Base-by-base conservation (phyloP, 225 moss, liverwort and hornwort genomes). In the Lunularia cruciata region DNA sequence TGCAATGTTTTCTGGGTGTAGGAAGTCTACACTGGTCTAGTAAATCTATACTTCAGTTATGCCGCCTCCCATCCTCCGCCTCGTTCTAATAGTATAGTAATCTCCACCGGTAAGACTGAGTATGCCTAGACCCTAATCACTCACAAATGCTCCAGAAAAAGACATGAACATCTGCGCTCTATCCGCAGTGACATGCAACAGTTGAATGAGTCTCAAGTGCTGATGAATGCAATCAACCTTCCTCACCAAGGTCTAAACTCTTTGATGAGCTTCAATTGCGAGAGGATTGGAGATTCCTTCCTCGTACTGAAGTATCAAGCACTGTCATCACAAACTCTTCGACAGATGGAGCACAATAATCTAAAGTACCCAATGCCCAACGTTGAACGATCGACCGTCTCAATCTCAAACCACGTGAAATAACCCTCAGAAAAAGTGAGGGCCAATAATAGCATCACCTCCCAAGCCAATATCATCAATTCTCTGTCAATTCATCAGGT, bases 141-240 rank as follows among this genome's bases (percentile, higher is more conserved):
- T 38, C 13, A 37, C 38, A 61, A 25, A 40, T 61, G 61, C 61
- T 61, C 61, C 63, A 46, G 63, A 64, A 46, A n/a, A n/a, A n/a
- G n/a, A 64, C 45, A 64, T 46, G 46, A 31, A 64, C 45, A 64
- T 46, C 63, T 64, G 46, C 27, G 63, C 63, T 46, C 63, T 64
- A 28, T 46, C 45, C 46, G 63, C 25, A 2, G 63, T 46, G 42
- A 64, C 42, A 46, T 46, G 30, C 28, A 64, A 64, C 30, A 14
- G 28, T 64, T 16, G 16, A 63, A 46, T 43, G 30, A 64, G 15
- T 31, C 27, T 8, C 46, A 64, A 64, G 63, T 46, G 63, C 63
- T 42, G 45, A 46, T 64, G 46, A 30, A 64, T 42, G 63, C 46
- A 64, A 45, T 19, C n/a, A n/a, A n/a, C 63, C 45, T 42, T 8